These are phyloP conservation scores for Starmera quercuum DNA, from an alignment of 805 yeast species.

Conservation along the genomic window DNA sequence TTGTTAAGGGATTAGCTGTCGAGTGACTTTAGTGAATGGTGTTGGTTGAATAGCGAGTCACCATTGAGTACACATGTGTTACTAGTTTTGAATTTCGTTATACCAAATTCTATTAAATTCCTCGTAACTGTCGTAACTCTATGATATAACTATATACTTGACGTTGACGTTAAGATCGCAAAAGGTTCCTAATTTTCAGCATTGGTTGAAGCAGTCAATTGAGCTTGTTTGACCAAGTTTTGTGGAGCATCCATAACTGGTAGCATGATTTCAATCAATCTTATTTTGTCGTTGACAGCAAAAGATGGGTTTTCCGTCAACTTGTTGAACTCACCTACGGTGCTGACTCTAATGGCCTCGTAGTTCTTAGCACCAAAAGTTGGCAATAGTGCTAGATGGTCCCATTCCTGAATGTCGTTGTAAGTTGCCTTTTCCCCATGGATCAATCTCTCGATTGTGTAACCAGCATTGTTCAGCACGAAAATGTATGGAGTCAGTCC, in stretches of 20 bases:
- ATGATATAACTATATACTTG: too few relatives aligned
- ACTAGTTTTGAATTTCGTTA: too few relatives aligned
- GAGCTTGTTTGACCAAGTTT: slow-evolving; percentile 60
- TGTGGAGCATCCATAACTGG: slow-evolving; percentile 65
- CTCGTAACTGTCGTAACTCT: too few relatives aligned
- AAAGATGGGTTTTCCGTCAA: slow-evolving; percentile 40
- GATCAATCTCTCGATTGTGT: slow-evolving; percentile 68
- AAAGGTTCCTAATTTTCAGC: slow-evolving; percentile 9
- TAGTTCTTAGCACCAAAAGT: slow-evolving; percentile 42
- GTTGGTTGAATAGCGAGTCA: too few relatives aligned
- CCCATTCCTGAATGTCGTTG: slow-evolving; percentile 65
- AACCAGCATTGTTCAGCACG: slow-evolving; percentile 65
- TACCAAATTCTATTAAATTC: too few relatives aligned
- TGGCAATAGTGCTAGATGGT: slow-evolving; percentile 49
- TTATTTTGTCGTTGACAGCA: slow-evolving; percentile 48
- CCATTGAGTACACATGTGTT: too few relatives aligned
- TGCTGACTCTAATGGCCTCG: slow-evolving; percentile 46
- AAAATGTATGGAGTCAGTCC: slow-evolving; percentile 60
- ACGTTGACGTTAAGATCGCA: too few relatives aligned
- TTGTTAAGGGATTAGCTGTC: background rate
- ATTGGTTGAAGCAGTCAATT: slow-evolving; percentile 46
- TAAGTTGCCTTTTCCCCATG: slow-evolving; percentile 61
- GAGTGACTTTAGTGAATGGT: too few relatives aligned
- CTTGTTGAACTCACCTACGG: slow-evolving; percentile 50
- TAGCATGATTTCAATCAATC: slow-evolving; percentile 62